These are phyloP conservation scores for Penicillium subrubescens DNA, from an alignment of 495 filamentous ascomycete species.

Conservation along the genomic window DNA sequence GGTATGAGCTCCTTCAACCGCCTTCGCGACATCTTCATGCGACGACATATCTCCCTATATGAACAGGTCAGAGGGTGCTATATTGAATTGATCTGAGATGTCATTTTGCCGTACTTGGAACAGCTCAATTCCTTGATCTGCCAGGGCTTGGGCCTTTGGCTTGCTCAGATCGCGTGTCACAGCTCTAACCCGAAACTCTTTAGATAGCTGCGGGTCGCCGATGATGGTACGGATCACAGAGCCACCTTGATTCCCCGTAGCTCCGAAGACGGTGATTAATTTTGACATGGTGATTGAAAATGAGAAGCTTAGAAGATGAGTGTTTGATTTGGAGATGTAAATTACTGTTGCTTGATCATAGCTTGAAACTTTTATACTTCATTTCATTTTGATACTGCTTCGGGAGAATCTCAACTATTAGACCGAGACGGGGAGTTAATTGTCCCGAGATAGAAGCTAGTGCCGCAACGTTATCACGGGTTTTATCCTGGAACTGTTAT, in stretches of 20 bases:
- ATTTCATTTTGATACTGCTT: not conserved
- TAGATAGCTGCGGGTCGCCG: not conserved
- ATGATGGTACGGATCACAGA: conserved; percentile 4
- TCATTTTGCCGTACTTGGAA: not conserved
- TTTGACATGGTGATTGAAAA: not conserved
- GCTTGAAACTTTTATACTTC: not conserved
- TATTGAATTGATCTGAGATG: not conserved
- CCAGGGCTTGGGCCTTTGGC: not conserved
- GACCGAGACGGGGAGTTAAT: not conserved
- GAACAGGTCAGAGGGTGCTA: not conserved
- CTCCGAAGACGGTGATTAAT: conserved; percentile 1
- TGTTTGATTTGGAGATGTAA: not conserved
- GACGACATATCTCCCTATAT: not conserved
- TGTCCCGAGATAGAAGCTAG: not conserved
- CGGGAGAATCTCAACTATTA: not conserved
- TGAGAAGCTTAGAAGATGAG: not conserved
- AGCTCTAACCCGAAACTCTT: not conserved
- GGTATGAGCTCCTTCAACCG: not conserved
- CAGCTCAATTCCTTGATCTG: not conserved
- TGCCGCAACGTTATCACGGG: not conserved
- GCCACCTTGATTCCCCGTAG: conserved; percentile 1
- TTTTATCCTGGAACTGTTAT: too few species aligned
- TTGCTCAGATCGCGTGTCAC: conserved; percentile 1
- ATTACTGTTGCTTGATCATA: not conserved
- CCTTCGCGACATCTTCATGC: not conserved